Conservation (phyloP, 352 stramenopile species). For the Globisporangium irregulare region DNA sequence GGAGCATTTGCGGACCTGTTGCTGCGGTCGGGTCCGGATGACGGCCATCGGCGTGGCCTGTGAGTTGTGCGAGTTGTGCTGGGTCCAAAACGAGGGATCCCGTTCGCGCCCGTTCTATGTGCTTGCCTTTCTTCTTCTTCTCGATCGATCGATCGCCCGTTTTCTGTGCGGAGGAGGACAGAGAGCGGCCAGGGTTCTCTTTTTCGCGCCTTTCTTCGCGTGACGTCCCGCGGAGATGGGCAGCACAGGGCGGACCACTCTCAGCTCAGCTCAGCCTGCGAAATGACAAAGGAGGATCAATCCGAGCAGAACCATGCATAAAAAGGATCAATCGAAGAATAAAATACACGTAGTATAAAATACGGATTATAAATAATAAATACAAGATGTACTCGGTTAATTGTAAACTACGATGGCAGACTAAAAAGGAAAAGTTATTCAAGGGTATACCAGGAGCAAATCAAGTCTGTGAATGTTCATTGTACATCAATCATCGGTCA, state of each 20-base stretch:
- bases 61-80: neutral
- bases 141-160: neutral
- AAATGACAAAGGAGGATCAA: no score
- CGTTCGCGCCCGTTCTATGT: conserved; percentile 2
- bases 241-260: neutral
- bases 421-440: no score
- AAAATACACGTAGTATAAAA: no score
- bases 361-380: no score
- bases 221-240: neutral
- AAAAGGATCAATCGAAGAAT: no score
- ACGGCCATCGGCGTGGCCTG: neutral
- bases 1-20: neutral
- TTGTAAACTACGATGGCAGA: no score
- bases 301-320: no score
- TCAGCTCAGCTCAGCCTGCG: neutral
- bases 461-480: no score
- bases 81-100: neutral
- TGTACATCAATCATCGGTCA: no score
- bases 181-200: neutral
- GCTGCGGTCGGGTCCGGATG: neutral
- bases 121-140: neutral
- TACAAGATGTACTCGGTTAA: no score
- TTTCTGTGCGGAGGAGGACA: neutral
- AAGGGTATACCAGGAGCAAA: no score
- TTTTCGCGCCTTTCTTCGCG: neutral